phyloP scores from a whole-genome alignment of 768 basidiomycete species.

The Boletus subparvulus region DNA sequence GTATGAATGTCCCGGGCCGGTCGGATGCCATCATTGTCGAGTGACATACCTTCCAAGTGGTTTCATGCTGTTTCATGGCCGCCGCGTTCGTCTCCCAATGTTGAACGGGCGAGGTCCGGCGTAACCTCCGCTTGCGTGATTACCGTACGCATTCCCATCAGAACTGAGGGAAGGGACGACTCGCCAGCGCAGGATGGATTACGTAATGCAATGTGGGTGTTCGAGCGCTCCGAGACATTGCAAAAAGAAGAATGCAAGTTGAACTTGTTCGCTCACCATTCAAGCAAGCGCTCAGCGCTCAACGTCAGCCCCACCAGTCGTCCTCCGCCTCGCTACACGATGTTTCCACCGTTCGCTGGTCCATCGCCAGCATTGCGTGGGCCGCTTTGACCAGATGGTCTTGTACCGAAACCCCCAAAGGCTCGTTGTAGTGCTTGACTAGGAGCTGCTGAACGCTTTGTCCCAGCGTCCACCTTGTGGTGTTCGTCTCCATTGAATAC shows the following conservation, averaged over 20 bases:
- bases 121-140: not conserved
- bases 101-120: slow-evolving; percentile 2
- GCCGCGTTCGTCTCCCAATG: not conserved
- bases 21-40: not conserved
- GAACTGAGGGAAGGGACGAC: not conserved
- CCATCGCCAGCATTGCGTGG: not conserved
- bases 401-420: not conserved
- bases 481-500: slow-evolving; percentile 3
- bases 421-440: not conserved
- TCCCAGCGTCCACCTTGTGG: not conserved
- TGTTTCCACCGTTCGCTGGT: not conserved
- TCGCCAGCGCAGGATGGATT: not conserved
- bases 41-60: slow-evolving; percentile 4
- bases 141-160: slow-evolving; percentile 6
- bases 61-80: not conserved
- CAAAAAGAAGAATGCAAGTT: not conserved
- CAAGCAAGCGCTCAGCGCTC: not conserved
- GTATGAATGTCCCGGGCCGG: not conserved
- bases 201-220: slow-evolving; percentile 9
- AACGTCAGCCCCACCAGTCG: not conserved
- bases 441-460: slow-evolving; percentile 16
- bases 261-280: slow-evolving; percentile 1
- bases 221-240: not conserved
- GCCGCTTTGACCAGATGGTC: slow-evolving; percentile 10
- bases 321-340: not conserved